A percentile compares a stretch with the other conserved stretches of the same genome.
phyloP scores from a whole-genome alignment of 257 asterid species.

The Petrea volubilis region DNA sequence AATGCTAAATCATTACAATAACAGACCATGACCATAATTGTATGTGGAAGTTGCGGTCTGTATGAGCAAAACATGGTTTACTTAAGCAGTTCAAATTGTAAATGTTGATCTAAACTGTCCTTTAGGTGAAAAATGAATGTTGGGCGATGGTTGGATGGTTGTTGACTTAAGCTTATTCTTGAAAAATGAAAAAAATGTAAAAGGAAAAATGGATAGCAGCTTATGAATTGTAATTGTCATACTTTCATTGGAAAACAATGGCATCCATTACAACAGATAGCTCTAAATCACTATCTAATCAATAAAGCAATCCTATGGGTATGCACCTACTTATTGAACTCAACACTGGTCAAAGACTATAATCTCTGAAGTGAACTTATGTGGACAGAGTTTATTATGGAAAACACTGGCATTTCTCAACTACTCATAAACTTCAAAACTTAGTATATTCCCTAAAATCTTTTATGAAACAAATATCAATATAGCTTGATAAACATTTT shows the following conservation, averaged over 20 bases:
- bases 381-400: background rate
- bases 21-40: background rate
- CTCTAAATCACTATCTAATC: background rate
- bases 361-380: background rate
- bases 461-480: background rate
- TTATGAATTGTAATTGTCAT: background rate
- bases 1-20: background rate
- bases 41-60: background rate
- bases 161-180: background rate
- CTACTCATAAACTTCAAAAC: background rate
- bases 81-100: background rate
- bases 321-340: slow-evolving; percentile 14
- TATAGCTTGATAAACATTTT: background rate
- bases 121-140: background rate
- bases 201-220: background rate
- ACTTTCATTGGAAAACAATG: background rate
- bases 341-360: background rate
- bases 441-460: background rate
- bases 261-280: background rate
- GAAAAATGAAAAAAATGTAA: background rate
- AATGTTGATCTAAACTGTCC: background rate
- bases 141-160: background rate
- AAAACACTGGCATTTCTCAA: background rate
- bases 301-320: background rate
- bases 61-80: background rate